phyloP scores from a whole-genome alignment of 495 filamentous ascomycete species.

The Podospora comata region DNA sequence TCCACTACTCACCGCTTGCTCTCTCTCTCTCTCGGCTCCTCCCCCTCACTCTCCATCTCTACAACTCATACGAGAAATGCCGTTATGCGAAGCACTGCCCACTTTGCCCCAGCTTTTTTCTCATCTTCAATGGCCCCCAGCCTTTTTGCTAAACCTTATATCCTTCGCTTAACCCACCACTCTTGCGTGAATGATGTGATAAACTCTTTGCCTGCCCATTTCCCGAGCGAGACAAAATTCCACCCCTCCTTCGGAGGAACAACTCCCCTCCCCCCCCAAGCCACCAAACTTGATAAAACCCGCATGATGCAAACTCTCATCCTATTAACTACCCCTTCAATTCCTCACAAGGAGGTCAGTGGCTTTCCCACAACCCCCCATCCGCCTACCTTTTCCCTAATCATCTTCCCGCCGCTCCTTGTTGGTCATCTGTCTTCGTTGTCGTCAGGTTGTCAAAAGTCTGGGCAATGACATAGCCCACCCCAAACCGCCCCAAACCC shows the following conservation, averaged over 20 bases:
- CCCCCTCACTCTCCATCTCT: too few relatives aligned
- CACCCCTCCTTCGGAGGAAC: neutral
- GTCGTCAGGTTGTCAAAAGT: too few relatives aligned
- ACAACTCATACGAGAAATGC: neutral
- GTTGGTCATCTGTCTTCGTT: too few relatives aligned
- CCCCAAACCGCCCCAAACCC: neutral
- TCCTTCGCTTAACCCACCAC: neutral
- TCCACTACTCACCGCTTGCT: neutral
- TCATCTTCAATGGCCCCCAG: too few relatives aligned
- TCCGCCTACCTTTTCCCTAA: too few relatives aligned
- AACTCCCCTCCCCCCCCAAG: neutral
- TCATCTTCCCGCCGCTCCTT: too few relatives aligned
- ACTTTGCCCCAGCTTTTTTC: too few relatives aligned
- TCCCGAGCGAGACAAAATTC: neutral
- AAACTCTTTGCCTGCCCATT: neutral
- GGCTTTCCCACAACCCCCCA: neutral
- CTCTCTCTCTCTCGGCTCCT: neutral
- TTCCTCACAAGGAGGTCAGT: neutral
- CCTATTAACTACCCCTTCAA: neutral
- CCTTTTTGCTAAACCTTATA: too few relatives aligned
- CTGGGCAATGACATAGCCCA: constrained; percentile 6
- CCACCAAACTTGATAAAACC: neutral
- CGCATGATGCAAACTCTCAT: neutral
- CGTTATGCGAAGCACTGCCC: too few relatives aligned
- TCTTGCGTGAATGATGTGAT: neutral